Conservation (phyloP, 371 early-diverging fungal species). For the Cokeromyces recurvatus region DNA sequence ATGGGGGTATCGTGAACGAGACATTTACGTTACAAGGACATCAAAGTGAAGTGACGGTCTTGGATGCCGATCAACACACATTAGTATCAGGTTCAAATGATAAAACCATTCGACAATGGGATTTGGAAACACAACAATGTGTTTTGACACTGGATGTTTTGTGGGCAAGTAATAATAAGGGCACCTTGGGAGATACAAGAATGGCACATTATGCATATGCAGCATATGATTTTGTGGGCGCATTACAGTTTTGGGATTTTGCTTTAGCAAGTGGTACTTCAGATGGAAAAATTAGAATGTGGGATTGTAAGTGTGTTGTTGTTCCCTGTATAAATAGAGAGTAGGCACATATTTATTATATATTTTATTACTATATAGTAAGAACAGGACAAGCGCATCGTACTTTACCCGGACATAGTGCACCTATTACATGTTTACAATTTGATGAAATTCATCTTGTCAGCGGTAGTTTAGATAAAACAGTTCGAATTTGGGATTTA, state of each 20-base stretch:
- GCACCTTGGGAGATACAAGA: constrained; percentile 11
- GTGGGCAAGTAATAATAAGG: constrained; percentile 53
- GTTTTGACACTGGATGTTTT: constrained; percentile 61
- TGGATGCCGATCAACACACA: constrained; percentile 40
- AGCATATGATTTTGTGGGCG: constrained; percentile 60
- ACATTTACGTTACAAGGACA: constrained; percentile 54
- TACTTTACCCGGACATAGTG: constrained; percentile 66
- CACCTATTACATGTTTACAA: constrained; percentile 66
- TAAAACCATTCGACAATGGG: constrained; percentile 88
- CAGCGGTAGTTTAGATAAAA: constrained; percentile 77
- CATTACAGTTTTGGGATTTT: constrained; percentile 76
- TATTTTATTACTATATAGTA: constrained; percentile 32
- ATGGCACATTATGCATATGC: constrained; percentile 28
- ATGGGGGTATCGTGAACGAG: constrained; percentile 21
- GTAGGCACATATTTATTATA: too few species aligned
- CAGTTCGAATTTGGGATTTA: constrained; percentile 82
- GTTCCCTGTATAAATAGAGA: too few species aligned
- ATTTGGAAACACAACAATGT: constrained; percentile 70
- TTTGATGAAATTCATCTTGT: constrained; percentile 79
- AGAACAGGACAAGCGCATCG: constrained; percentile 80
- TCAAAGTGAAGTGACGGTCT: constrained; percentile 45
- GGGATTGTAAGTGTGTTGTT: constrained; percentile 66
- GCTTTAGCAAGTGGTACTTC: constrained; percentile 83
- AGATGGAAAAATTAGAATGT: constrained; percentile 85
- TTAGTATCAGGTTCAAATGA: constrained; percentile 84